A percentile compares a stretch with the other conserved stretches of the same genome.
These are phyloP conservation scores for Simplicillium aogashimaense DNA, from an alignment of 2,329 filamentous ascomycete species.

Conservation along the genomic window DNA sequence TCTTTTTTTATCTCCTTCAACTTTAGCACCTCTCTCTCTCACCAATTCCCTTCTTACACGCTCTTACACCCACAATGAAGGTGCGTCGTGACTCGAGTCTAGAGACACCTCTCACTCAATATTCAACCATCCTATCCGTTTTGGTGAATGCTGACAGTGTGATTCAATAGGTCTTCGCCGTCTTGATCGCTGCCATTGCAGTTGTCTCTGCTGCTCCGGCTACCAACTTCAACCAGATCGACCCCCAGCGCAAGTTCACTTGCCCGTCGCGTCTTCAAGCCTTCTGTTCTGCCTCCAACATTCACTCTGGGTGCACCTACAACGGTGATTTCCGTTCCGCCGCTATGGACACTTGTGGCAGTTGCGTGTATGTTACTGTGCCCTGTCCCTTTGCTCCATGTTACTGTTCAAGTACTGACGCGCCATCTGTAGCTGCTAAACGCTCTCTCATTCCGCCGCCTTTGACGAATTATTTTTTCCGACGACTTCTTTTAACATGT, in stretches of 20 bases:
- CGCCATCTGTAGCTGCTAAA: too few relatives aligned
- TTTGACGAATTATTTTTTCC: too few relatives aligned
- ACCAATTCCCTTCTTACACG: too few relatives aligned
- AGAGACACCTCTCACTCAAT: background rate
- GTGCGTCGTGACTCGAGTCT: background rate
- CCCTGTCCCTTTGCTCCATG: too few relatives aligned
- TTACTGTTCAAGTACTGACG: too few relatives aligned
- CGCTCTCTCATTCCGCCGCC: too few relatives aligned
- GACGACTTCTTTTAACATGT: too few relatives aligned
- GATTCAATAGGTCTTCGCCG: background rate
- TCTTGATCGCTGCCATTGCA: slow-evolving; percentile 2
- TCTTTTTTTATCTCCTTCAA: too few relatives aligned
- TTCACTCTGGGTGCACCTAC: slow-evolving; percentile 9
- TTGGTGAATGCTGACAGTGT: background rate
- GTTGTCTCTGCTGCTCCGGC: slow-evolving; percentile 2
- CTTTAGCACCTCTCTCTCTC: too few relatives aligned
- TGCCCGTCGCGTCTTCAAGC: slow-evolving; percentile 8
- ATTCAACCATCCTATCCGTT: background rate
- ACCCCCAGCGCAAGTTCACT: slow-evolving; percentile 7
- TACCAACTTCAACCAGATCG: slow-evolving; percentile 4
- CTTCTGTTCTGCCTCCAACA: slow-evolving; percentile 13
- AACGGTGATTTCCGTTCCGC: slow-evolving; percentile 8
- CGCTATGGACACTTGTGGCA: slow-evolving; percentile 9
- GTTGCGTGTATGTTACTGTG: slow-evolving; percentile 4
- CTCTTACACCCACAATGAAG: slow-evolving; percentile 3